Evolutionary conservation across 139 green algal genomes (phyloP), one percentile per base, ranked within the genome.

Genomic region (Penium margaritaceum): DNA sequence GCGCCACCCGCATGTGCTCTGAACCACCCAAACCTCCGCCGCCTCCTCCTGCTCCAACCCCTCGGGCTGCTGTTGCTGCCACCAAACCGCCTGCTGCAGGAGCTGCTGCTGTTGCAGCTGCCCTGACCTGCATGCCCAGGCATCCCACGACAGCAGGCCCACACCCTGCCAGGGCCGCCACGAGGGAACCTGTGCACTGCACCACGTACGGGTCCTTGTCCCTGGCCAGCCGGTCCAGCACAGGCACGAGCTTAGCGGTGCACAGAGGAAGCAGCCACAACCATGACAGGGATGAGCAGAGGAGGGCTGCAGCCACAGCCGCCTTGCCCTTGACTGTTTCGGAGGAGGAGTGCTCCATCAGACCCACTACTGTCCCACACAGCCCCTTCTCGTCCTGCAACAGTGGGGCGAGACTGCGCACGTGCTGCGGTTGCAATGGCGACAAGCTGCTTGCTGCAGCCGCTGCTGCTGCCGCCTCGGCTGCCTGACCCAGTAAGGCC

Each of bases 311-410:
- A 29, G 24, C 66, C 21, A 80, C 44, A 2, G 80, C 44, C 2
- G 79, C 85, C 78, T 95, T 95, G 63, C 85, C 87, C 2, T 85
- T 71, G 46, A 94, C 74, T 58, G 88, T 41, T 1, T 79, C 76
- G 27, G 87, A 55, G 9, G 84, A n/a, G n/a, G n/a, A n/a, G n/a
- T 60, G 51, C 51, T 33, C 24, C 51, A 60, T n/a, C 21, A 60
- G 51, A 5, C 51, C 51, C 51, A 60, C 51, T 6, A 24, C 51
- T 24, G 19, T 24, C 30, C 24, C 51, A 27, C 24, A 24, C 21
- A 60, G 51, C 4, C 51, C 51, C 21, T 24, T 24, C 51, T 60
- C 37, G 34, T 90, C 80, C 67, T 93, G 87, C 75, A 91, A 78
- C 61, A 94, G 68, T 19, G 51, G 76, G 51, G 88, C 62, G 29